phyloP scores from a whole-genome alignment of 1,139 yeast genomes.

The Zygosaccharomyces pseudobailii region DNA sequence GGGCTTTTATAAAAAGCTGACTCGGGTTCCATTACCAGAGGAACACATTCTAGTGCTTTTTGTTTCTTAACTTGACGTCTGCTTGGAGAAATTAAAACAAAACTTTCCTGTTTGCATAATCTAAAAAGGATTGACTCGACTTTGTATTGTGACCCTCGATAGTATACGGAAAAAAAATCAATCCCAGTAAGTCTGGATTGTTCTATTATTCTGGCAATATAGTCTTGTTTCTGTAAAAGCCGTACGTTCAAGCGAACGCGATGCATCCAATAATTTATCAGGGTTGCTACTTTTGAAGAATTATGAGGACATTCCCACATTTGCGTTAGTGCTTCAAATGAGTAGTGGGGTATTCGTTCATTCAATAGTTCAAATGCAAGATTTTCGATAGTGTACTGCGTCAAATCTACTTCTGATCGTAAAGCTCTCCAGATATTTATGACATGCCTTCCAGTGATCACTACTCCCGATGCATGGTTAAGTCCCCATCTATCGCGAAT shows the following conservation, averaged over 20 bases:
- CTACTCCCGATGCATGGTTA: constrained; percentile 66
- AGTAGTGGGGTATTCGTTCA: constrained; percentile 59
- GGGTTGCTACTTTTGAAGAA: constrained; percentile 34
- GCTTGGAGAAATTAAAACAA: constrained; percentile 71
- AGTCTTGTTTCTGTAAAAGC: constrained; percentile 57
- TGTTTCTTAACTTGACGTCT: constrained; percentile 78
- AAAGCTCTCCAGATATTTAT: constrained; percentile 80
- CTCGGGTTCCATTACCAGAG: constrained; percentile 88
- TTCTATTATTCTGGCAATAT: constrained; percentile 69
- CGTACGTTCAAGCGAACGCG: constrained; percentile 47
- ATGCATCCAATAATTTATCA: constrained; percentile 49
- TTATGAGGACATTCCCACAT: constrained; percentile 42
- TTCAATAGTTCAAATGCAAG: constrained; percentile 65
- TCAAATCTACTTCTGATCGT: constrained; percentile 55
- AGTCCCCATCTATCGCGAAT: constrained; percentile 77
- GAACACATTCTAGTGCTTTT: constrained; percentile 81
- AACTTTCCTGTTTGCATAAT: constrained; percentile 70
- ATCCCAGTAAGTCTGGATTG: constrained; percentile 84
- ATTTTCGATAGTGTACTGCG: constrained; percentile 73
- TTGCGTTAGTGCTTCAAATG: constrained; percentile 45
- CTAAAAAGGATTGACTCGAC: constrained; percentile 81
- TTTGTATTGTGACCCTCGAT: constrained; percentile 89
- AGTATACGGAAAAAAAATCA: constrained; percentile 81
- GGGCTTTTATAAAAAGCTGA: constrained; percentile 86
- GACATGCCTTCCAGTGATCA: constrained; percentile 73